Base-by-base conservation (phyloP, 2,329 filamentous ascomycete genomes). In the Blumeria hordei region DNA sequence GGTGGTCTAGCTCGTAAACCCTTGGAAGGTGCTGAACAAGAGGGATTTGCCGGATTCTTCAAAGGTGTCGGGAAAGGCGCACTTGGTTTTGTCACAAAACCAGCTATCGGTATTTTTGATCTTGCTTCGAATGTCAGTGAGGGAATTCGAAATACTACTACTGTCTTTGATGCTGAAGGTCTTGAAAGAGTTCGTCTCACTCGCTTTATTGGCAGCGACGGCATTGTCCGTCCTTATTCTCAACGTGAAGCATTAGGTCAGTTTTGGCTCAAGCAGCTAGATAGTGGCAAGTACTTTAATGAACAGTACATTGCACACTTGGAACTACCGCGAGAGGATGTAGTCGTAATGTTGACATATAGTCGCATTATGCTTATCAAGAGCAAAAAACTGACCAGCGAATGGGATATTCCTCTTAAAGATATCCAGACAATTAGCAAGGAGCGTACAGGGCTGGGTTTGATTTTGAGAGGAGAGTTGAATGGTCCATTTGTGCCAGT, bases 181-280 rank as follows among this genome's bases (percentile, higher is more conserved):
- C 80, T 98, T 6, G 93, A 98, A 62, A 87, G 92, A 52, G 88
- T 94, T 28, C 85, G 92, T n/a, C 76, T 94, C 54, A 85, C 88
- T 6, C 84, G 92, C 16, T 95, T 94, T 70, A 87, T 98, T 58
- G 85, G 87, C 14, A 78, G 81, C 44, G 90, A 98, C 66, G 92
- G 92, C 43, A 85, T 98, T 57, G 88, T 98, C 36, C 83, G 90
- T 3, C 88, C 92, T 0, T 98, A 94, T 72, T 88, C 82, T 55
- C 85, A 94, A 65, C 85, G 92, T 50, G 92, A 98, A 72, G 88
- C 92, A 0, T 79, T 98, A 3, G 92, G 92, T 0, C 92, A 98
- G 67, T 95, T 87, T 72, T 98, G 92, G 93, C 80, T 98, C 60
- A 98, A 98, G 74, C 94, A 94, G 57, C 80, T 94, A 10, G 92